phyloP scores from a whole-genome alignment of 306 rosid species.

The Trichosanthes truncata region DNA sequence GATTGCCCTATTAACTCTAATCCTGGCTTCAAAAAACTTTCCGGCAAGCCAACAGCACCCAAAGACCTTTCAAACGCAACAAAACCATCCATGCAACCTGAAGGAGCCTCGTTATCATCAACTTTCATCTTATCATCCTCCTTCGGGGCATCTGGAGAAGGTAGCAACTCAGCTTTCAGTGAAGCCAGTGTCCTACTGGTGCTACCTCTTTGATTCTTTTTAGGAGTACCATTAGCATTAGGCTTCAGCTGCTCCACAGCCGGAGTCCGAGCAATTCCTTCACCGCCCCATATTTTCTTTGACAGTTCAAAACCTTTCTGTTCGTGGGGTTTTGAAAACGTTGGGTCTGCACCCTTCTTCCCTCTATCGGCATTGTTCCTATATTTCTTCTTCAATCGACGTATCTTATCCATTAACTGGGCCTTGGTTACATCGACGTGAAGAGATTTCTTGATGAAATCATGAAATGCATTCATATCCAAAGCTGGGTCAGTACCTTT shows the following conservation, averaged over 20 bases:
- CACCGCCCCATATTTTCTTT: conserved; percentile 46
- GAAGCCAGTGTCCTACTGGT: conserved; percentile 10
- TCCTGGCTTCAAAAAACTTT: conserved; percentile 26
- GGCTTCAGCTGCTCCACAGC: conserved; percentile 14
- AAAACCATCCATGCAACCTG: conserved; percentile 14
- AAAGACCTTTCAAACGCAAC: conserved; percentile 12
- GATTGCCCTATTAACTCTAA: conserved; percentile 24
- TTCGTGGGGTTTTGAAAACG: conserved; percentile 28
- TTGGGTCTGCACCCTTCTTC: conserved; percentile 25
- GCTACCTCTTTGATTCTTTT: conserved; percentile 23
- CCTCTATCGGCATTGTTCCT: conserved; percentile 6
- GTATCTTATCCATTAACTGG: conserved; percentile 43
- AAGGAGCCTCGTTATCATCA: conserved; percentile 1
- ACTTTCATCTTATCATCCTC: conserved; percentile 12
- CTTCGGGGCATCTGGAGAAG: conserved; percentile 1
- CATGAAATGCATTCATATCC: conserved; percentile 24
- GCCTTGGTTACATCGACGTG: conserved; percentile 21
- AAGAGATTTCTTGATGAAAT: conserved; percentile 33
- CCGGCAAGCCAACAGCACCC: conserved; percentile 17
- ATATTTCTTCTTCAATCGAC: conserved; percentile 50
- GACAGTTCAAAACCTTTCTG: conserved; percentile 31
- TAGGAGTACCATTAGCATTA: conserved; percentile 19
- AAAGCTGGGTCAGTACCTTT: conserved; percentile 26
- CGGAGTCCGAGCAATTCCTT: not conserved
- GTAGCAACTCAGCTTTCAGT: not conserved